phyloP scores from a whole-genome alignment of 1,284 basidiomycete genomes.

The Pseudozyma thailandica region DNA sequence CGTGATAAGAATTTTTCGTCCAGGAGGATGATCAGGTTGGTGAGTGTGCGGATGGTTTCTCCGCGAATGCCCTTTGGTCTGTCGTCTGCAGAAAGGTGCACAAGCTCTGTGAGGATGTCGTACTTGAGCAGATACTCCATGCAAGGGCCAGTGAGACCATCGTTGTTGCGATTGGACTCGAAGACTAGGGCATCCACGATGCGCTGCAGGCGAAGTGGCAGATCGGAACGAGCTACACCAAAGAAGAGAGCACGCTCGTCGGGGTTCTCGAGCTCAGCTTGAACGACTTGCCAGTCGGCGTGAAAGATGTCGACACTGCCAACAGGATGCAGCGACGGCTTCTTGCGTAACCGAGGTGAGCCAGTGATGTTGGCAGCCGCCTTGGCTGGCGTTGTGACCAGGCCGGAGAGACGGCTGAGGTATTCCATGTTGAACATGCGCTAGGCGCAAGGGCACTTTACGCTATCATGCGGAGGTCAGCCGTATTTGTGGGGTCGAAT shows the following conservation, averaged over 20 bases:
- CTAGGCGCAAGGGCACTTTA: constrained; percentile 2
- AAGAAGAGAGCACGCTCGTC: constrained; percentile 82
- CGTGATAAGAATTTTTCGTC: constrained; percentile 64
- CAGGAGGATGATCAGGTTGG: constrained; percentile 64
- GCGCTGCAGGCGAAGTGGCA: constrained; percentile 80
- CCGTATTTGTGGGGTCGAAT: not conserved
- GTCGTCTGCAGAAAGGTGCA: constrained; percentile 60
- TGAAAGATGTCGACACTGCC: constrained; percentile 49
- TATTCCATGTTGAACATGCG: constrained; percentile 42
- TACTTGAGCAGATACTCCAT: constrained; percentile 91
- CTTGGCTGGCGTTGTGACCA: constrained; percentile 44
- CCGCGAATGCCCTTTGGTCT: constrained; percentile 60
- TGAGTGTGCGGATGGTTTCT: constrained; percentile 62
- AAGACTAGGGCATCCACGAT: constrained; percentile 87
- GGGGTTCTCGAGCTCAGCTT: constrained; percentile 73
- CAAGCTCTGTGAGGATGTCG: constrained; percentile 68
- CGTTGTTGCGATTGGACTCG: constrained; percentile 83
- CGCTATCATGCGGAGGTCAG: constrained; percentile 7
- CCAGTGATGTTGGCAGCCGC: constrained; percentile 24
- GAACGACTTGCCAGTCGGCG: constrained; percentile 44
- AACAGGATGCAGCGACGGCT: constrained; percentile 38
- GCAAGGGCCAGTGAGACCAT: constrained; percentile 79
- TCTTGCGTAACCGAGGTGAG: constrained; percentile 38
- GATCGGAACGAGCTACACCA: constrained; percentile 83
- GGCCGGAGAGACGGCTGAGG: constrained; percentile 44